These are phyloP conservation scores for Aspergillus sclerotialis DNA, from an alignment of 2,329 filamentous ascomycete genomes.

Conservation along the genomic window DNA sequence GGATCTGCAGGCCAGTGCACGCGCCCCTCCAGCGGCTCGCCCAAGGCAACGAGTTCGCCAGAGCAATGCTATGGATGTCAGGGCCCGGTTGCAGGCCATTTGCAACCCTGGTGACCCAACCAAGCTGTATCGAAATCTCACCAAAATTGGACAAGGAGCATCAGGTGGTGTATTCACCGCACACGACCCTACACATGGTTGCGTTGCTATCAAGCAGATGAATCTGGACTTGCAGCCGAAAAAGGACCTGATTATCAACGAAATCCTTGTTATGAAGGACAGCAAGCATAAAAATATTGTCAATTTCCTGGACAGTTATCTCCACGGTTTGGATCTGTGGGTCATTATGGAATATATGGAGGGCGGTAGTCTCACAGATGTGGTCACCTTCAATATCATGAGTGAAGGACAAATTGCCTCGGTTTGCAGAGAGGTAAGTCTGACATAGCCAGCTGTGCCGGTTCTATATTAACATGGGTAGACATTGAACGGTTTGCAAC, in stretches of 20 bases:
- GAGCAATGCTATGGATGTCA: slow-evolving; percentile 74
- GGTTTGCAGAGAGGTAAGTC: slow-evolving; percentile 72
- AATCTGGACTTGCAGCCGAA: slow-evolving; percentile 97
- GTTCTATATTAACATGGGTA: slow-evolving; percentile 23
- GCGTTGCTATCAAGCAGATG: slow-evolving; percentile 99
- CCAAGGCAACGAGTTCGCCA: slow-evolving; percentile 72
- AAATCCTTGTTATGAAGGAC: slow-evolving; percentile 98
- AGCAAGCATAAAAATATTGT: slow-evolving; percentile 98
- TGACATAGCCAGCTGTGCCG: not conserved
- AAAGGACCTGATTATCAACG: slow-evolving; percentile 98
- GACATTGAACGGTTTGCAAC: slow-evolving; percentile 84
- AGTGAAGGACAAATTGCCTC: slow-evolving; percentile 94
- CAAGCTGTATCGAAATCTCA: slow-evolving; percentile 76
- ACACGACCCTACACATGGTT: slow-evolving; percentile 75
- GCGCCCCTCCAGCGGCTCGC: slow-evolving; percentile 53
- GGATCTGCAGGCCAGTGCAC: slow-evolving; percentile 28
- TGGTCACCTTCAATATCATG: slow-evolving; percentile 99
- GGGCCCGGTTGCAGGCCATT: slow-evolving; percentile 76
- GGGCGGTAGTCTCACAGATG: slow-evolving; percentile 92
- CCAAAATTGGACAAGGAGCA: slow-evolving; percentile 94
- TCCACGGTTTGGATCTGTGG: slow-evolving; percentile 87
- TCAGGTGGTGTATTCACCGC: slow-evolving; percentile 94
- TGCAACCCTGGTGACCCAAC: slow-evolving; percentile 87
- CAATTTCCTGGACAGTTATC: slow-evolving; percentile 97
- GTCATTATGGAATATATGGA: slow-evolving; percentile 99